Evolutionary conservation across 2,329 filamentous ascomycete genomes (phyloP), one percentile per base, ranked within the genome.

Genomic region (Monosporascus sp.): DNA sequence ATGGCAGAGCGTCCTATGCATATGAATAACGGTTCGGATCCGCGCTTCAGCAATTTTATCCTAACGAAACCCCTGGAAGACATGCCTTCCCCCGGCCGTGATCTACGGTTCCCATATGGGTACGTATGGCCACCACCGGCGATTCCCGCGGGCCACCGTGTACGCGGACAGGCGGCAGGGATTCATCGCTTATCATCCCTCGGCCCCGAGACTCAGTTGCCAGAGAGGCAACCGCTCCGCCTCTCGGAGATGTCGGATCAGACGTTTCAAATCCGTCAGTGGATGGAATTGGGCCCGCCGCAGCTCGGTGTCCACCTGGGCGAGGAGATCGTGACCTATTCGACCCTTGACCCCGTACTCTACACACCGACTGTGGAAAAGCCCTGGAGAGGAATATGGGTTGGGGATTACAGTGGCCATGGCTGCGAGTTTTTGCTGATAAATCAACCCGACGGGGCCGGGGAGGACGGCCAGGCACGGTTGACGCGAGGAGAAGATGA

Each of bases 301-400:
- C 62, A 70, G 24, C 51, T 72, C 36, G 75, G 78, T 3, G 68
- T 81, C 52, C 79, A 75, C 57, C 70, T 82, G 35, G 79, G 77
- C 27, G 79, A 83, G 60, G 75, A 79, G 52, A 62, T 84, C 41
- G 70, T 83, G 62, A 90, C 88, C 0, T 87, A 81, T 57, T 75
- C 82, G 7, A 95, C 91, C 0, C 74, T 97, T 1, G 84, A 90
- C 44, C 81, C 85, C 3, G 74, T 73, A 3, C 71, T 87, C n/a
- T 97, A 96, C 67, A 94, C 85, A 0, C 90, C 93, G 0, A 96
- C 91, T 0, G 68, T 74, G 9, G 78, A 85, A 51, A 93, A 91
- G 66, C 92, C 91, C 0, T 97, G 86, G 76, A 85, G 90, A 57
- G 93, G 93, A 0, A 90, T 99, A 31, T 97, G 90, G 88, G 87